Evolutionary conservation across 1,284 basidiomycete genomes (phyloP), one percentile per base, ranked within the genome.

Genomic region (Apiotrichum mycotoxinovorans): DNA sequence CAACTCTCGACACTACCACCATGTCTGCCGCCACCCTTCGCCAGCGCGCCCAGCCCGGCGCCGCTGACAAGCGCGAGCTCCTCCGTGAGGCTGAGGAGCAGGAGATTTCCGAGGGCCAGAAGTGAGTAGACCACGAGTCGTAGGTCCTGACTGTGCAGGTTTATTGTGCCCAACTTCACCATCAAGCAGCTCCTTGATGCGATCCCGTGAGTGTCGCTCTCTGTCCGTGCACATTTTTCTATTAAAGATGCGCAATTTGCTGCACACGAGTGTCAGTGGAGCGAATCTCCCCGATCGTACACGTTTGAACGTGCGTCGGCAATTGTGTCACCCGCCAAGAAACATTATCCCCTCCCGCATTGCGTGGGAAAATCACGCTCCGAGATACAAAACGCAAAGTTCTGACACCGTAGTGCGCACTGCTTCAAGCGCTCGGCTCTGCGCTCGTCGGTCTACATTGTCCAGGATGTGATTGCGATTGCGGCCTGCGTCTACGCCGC

Each of bases 351-450:
- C 37, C 15, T n/a, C 37, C 18, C 37, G 17, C 37, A 3, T 38
- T n/a, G 17, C 37, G 20, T 9, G 18, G 10, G 18, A 41, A 30
- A 30, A 7, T n/a, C n/a, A n/a, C 3, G 8, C 17, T 38, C n/a
- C n/a, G n/a, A 38, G 34, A 14, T 35, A 35, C 34, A 35, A 2
- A n/a, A n/a, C n/a, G n/a, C n/a, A n/a, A n/a, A n/a, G n/a, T 17
- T 35, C 37, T 38, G 20, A 38, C 37, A 2, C 37, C 37, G 14
- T n/a, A 92, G 92, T 14, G 74, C 88, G 7, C 92, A 95, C 79
- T 98, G 95, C 81, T 92, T 87, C 79, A 83, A 96, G 80, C 89
- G 96, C 63, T 95, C 91, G 1, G 87, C 91, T 1, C 66, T 95
- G 71, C 82, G 82, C 72, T 95, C 93, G 25, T 86, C 84, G n/a